Conservation (phyloP, 495 filamentous ascomycete genomes). For the Penicillium diatomitis region DNA sequence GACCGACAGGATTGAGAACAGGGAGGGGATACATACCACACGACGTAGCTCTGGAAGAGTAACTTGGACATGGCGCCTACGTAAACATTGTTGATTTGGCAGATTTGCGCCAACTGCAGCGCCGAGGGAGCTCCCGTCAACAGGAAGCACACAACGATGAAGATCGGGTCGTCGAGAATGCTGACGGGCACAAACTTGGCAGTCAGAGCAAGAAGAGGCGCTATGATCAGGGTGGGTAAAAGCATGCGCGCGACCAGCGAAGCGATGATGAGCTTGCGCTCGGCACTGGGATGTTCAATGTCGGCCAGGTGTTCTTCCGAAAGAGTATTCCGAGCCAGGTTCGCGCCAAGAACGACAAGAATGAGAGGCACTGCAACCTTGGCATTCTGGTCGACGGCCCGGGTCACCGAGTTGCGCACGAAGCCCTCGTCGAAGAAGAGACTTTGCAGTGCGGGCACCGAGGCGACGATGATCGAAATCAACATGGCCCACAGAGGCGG, state of each 20-base stretch:
- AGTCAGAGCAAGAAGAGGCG: constrained; percentile 78
- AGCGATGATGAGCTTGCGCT: constrained; percentile 73
- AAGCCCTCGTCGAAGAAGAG: constrained; percentile 89
- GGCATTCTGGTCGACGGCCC: constrained; percentile 74
- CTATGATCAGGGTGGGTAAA: constrained; percentile 85
- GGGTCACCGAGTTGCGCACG: constrained; percentile 83
- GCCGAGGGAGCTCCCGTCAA: constrained; percentile 91
- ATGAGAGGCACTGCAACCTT: constrained; percentile 92
- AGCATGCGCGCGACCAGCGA: constrained; percentile 85
- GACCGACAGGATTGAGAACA: not conserved
- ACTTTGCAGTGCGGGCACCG: constrained; percentile 71
- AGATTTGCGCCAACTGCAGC: constrained; percentile 93
- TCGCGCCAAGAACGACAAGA: constrained; percentile 91
- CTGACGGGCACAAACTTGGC: constrained; percentile 90
- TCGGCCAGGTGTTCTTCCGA: constrained; percentile 46
- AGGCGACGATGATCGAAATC: constrained; percentile 76
- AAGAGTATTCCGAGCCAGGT: constrained; percentile 71
- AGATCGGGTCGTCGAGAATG: constrained; percentile 95
- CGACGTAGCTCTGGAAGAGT: constrained; percentile 94
- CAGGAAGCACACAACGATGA: constrained; percentile 93
- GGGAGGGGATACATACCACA: constrained; percentile 55
- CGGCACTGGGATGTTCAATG: constrained; percentile 53
- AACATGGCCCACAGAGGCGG: constrained; percentile 98
- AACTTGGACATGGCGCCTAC: constrained; percentile 88
- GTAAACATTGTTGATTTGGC: constrained; percentile 95